phyloP scores from a whole-genome alignment of 2,329 filamentous ascomycete species.

The Rhinocladiella mackenziei region DNA sequence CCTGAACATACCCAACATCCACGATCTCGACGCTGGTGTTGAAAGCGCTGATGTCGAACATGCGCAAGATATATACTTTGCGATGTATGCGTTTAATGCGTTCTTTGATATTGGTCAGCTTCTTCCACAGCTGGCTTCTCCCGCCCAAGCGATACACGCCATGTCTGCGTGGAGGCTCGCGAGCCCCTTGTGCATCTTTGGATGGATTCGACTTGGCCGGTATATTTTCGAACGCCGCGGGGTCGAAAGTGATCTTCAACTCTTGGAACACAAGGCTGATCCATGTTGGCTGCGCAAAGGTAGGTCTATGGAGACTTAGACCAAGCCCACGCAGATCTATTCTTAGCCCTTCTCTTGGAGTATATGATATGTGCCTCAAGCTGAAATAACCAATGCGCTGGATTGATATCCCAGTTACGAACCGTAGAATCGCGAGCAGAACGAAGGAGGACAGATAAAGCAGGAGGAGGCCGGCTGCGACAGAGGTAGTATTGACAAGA shows the following conservation, averaged over 20 bases:
- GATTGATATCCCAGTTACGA: constrained; percentile 90
- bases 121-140: constrained; percentile 74
- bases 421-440: constrained; percentile 85
- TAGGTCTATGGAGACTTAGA: constrained; percentile 83
- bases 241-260: constrained; percentile 76
- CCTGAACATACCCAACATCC: constrained; percentile 77
- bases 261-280: constrained; percentile 85
- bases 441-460: constrained; percentile 90
- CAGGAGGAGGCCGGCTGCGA: constrained; percentile 81
- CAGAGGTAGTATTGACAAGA: constrained; percentile 64
- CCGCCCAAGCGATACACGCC: constrained; percentile 13
- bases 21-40: constrained; percentile 72
- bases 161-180: constrained; percentile 27
- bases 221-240: constrained; percentile 56
- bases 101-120: constrained; percentile 74
- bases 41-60: constrained; percentile 83
- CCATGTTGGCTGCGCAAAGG: constrained; percentile 96
- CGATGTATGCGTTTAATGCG: constrained; percentile 79
- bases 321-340: constrained; percentile 87
- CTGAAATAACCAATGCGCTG: constrained; percentile 93
- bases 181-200: constrained; percentile 21
- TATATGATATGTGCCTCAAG: constrained; percentile 83
- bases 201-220: constrained; percentile 15
- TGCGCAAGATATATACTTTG: constrained; percentile 79
- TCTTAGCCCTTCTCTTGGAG: constrained; percentile 79